Percentiles rank a stretch among this genome's conserved stretches.
These are phyloP conservation scores for Calamus simplicifolius DNA, from an alignment of 176 grass and related monocot genomes.

Conservation along the genomic window DNA sequence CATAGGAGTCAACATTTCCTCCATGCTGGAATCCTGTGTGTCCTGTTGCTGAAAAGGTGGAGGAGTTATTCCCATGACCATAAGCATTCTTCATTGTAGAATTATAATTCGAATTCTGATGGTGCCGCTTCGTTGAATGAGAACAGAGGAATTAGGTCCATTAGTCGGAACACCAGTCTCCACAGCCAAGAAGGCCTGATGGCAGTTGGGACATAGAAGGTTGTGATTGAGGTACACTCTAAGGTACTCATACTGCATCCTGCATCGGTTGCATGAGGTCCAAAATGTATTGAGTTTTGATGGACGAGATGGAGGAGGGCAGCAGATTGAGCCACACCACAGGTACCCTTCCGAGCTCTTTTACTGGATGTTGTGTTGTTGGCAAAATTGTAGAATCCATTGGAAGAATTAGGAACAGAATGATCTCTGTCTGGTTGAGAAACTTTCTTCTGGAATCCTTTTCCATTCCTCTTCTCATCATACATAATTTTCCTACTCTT, in stretches of 20 bases:
- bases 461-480: constrained; percentile 39
- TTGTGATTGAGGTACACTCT: constrained; percentile 75
- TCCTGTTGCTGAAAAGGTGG: constrained; percentile 41
- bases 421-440: constrained; percentile 9
- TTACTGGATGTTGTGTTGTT: constrained; percentile 21
- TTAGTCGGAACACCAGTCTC: constrained; percentile 48
- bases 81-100: constrained; percentile 40
- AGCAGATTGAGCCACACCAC: constrained; percentile 6
- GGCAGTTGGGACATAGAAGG: constrained; percentile 65
- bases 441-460: not conserved
- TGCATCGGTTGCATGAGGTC: constrained; percentile 67
- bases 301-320: constrained; percentile 2
- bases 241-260: constrained; percentile 76
- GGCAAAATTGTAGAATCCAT: constrained; percentile 27
- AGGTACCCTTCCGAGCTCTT: constrained; percentile 24
- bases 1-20: constrained; percentile 54
- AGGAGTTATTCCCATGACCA: constrained; percentile 40
- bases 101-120: constrained; percentile 31
- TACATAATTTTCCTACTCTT: constrained; percentile 36
- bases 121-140: constrained; percentile 28
- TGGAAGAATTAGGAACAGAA: constrained; percentile 21
- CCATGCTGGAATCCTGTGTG: constrained; percentile 44
- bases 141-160: constrained; percentile 36
- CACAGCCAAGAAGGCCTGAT: constrained; percentile 57
- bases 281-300: constrained; percentile 41